Evolutionary conservation across 1,139 yeast species (phyloP).

Genomic region (Geotrichum restrictum): DNA sequence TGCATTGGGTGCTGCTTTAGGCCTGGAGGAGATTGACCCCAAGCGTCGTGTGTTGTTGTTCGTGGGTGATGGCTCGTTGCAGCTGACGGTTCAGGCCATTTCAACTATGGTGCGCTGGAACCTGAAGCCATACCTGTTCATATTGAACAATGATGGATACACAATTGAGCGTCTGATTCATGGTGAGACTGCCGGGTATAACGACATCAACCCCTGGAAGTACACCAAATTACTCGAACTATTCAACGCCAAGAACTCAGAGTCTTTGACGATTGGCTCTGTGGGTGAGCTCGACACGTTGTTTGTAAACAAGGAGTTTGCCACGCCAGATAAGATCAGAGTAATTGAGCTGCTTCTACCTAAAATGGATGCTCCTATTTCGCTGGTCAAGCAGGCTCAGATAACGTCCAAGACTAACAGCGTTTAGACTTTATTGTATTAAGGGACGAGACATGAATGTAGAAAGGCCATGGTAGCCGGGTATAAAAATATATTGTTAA

Average conservation of each 20-base stretch:
- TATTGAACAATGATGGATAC: constrained; percentile 82
- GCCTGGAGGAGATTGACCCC: constrained; percentile 69
- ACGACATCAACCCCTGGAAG: constrained; percentile 80
- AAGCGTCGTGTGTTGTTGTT: constrained; percentile 71
- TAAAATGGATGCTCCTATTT: constrained; percentile 75
- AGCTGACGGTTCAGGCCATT: constrained; percentile 82
- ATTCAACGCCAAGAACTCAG: constrained; percentile 57
- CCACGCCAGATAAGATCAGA: constrained; percentile 62
- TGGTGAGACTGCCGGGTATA: constrained; percentile 71
- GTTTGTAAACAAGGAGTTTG: constrained; percentile 53
- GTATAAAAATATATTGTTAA: not conserved
- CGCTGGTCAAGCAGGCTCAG: constrained; percentile 71
- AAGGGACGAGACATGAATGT: too few species aligned
- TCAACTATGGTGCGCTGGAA: constrained; percentile 80
- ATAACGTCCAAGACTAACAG: constrained; percentile 65
- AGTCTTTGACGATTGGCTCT: constrained; percentile 49
- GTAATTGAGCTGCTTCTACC: constrained; percentile 76
- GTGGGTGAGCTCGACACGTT: constrained; percentile 64
- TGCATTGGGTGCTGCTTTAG: constrained; percentile 78
- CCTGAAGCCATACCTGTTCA: constrained; percentile 73
- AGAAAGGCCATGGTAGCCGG: too few species aligned
- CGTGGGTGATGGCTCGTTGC: constrained; percentile 88
- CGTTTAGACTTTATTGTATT: not conserved
- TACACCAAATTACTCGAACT: constrained; percentile 63
- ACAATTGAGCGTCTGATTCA: constrained; percentile 86